Percentiles rank a stretch among this genome's conserved stretches.
phyloP scores from a whole-genome alignment of 768 basidiomycete species.

The Cyclocybe cylindracea region DNA sequence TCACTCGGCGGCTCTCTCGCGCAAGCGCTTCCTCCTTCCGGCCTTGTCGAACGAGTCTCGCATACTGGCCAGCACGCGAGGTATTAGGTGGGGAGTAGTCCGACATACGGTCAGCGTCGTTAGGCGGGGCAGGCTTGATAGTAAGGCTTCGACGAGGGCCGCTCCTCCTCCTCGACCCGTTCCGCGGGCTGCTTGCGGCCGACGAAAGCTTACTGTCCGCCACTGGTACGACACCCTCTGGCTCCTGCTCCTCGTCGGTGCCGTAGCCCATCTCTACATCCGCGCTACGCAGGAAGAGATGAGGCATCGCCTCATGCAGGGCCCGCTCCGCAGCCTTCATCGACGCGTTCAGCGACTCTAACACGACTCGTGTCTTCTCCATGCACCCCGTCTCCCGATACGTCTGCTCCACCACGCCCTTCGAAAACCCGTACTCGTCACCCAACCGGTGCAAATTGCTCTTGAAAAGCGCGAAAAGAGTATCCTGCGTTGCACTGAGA shows the following conservation, averaged over 20 bases:
- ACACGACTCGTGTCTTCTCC: conserved; percentile 8
- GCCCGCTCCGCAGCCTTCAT: background rate
- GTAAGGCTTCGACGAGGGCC: conserved; percentile 13
- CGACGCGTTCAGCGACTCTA: conserved; percentile 2
- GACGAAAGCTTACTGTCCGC: conserved; percentile 5
- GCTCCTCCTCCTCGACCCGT: background rate
- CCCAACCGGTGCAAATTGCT: background rate
- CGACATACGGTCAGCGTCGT: conserved; percentile 8
- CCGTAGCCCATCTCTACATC: background rate
- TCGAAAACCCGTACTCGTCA: conserved; percentile 9
- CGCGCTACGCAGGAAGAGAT: background rate
- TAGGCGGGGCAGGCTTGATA: conserved; percentile 11
- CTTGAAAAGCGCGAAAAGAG: no score
- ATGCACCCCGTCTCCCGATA: conserved; percentile 10
- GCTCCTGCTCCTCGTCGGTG: background rate
- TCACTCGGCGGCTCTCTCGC: conserved; percentile 34
- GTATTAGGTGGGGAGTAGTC: conserved; percentile 20
- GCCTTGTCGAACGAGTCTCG: conserved; percentile 33
- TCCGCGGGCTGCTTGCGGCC: background rate
- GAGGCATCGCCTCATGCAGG: background rate
- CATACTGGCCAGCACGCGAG: conserved; percentile 25
- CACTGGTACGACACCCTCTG: conserved; percentile 7
- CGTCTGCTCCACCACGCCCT: conserved; percentile 8
- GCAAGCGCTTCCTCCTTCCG: conserved; percentile 34
- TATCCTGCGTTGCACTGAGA: no score